Evolutionary conservation across 2,329 filamentous ascomycete species (phyloP).

Genomic region (Amphichorda felina): DNA sequence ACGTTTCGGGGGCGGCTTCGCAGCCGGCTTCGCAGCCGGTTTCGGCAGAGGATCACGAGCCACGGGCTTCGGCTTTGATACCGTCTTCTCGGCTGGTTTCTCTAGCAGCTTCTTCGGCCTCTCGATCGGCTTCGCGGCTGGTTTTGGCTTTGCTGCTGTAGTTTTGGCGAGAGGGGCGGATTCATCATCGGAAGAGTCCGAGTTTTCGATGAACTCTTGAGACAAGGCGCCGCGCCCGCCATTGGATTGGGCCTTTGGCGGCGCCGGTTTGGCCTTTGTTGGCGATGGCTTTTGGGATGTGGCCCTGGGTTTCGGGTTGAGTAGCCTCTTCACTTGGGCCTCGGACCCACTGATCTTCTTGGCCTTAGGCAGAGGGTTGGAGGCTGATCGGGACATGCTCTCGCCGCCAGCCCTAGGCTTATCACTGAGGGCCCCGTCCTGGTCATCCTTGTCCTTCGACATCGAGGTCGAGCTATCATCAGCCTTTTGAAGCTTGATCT

Average conservation of each 20-base stretch:
- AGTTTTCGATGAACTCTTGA: constrained; percentile 44
- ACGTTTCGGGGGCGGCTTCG: constrained; percentile 33
- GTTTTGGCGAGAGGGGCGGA: constrained; percentile 14
- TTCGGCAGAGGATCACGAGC: constrained; percentile 16
- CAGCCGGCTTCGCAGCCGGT: constrained; percentile 14
- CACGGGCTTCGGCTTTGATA: constrained; percentile 19
- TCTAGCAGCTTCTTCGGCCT: neutral
- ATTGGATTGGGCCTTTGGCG: constrained; percentile 21
- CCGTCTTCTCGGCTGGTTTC: constrained; percentile 11
- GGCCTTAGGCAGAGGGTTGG: constrained; percentile 39
- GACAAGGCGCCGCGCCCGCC: constrained; percentile 34
- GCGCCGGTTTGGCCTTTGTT: constrained; percentile 25
- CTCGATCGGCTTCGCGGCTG: neutral
- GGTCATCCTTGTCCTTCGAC: constrained; percentile 22
- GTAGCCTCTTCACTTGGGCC: constrained; percentile 42
- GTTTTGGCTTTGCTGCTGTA: constrained; percentile 8
- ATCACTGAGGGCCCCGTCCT: constrained; percentile 14
- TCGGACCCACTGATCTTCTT: constrained; percentile 45
- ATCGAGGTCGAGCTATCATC: constrained; percentile 30
- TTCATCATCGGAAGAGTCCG: constrained; percentile 40
- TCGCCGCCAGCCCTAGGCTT: constrained; percentile 22
- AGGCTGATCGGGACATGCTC: constrained; percentile 35
- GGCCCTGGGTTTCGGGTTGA: constrained; percentile 23
- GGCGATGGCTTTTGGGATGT: constrained; percentile 20
- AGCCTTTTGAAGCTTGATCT: constrained; percentile 35